Conservation (phyloP, 2,329 filamentous ascomycete species). For the Pleoardoris graminearum region DNA sequence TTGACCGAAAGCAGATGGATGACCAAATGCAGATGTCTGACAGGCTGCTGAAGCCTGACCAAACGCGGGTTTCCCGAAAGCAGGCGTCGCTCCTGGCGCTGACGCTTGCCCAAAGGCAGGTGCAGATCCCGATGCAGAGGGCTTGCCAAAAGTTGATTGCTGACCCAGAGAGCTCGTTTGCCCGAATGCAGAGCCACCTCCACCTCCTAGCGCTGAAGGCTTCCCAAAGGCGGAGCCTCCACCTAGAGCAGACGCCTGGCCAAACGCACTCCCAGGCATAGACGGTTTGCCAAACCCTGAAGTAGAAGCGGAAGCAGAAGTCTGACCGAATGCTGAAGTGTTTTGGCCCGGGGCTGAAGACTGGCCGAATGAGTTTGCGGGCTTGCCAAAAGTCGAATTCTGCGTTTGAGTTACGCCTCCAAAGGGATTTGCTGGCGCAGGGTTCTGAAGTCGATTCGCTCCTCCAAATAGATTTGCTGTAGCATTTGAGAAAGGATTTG, state of each 20-base stretch:
- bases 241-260: conserved; percentile 19
- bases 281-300: conserved; percentile 6
- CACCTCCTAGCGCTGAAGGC: conserved; percentile 15
- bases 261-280: conserved; percentile 20
- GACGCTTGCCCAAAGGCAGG: conserved; percentile 25
- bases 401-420: conserved; percentile 40
- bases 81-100: not conserved
- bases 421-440: conserved; percentile 34
- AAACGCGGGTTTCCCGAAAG: conserved; percentile 24
- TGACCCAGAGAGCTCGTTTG: conserved; percentile 22
- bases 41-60: conserved; percentile 38
- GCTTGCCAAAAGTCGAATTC: conserved; percentile 46
- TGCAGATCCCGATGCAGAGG: conserved; percentile 29
- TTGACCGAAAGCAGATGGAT: conserved; percentile 25
- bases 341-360: conserved; percentile 35
- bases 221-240: conserved; percentile 27
- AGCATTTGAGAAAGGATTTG: conserved; percentile 35
- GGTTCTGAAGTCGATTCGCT: conserved; percentile 18
- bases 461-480: conserved; percentile 35
- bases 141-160: conserved; percentile 46
- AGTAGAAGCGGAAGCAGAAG: conserved; percentile 28
- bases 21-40: conserved; percentile 31
- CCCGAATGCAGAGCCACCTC: conserved; percentile 31
- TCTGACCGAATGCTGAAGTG: conserved; percentile 47
- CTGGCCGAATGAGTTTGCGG: conserved; percentile 48